These are phyloP conservation scores for Teratosphaeria pseudoeucalypti DNA, from an alignment of 2,329 filamentous ascomycete species.

Conservation along the genomic window DNA sequence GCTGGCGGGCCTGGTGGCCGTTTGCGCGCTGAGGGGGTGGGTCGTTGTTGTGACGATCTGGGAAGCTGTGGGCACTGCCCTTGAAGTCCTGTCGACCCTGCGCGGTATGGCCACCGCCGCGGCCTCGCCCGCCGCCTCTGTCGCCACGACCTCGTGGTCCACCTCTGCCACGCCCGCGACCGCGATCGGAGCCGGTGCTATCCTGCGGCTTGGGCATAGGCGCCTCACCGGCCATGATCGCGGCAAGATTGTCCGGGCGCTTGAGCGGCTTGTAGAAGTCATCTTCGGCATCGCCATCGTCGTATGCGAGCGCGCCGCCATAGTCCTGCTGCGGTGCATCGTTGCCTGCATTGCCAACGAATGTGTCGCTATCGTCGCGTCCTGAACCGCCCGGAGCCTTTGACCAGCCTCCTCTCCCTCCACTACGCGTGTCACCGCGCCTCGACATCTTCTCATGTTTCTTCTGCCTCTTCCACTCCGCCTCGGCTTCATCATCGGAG, in stretches of 20 bases:
- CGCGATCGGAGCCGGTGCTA: conserved; percentile 26
- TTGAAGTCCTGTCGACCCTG: conserved; percentile 7
- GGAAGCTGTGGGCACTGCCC: conserved; percentile 16
- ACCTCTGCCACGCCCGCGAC: conserved; percentile 14
- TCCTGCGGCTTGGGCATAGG: conserved; percentile 18
- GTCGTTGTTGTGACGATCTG: conserved; percentile 15
- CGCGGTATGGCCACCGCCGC: conserved; percentile 8
- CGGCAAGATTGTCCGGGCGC: conserved; percentile 36
- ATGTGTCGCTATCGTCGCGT: conserved; percentile 5
- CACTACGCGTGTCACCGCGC: conserved; percentile 8
- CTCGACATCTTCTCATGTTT: conserved; percentile 25
- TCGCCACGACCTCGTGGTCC: conserved; percentile 17
- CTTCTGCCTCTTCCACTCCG: conserved; percentile 31
- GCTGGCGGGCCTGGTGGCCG: conserved; percentile 3
- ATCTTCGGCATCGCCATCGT: conserved; percentile 30
- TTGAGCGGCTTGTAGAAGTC: conserved; percentile 40
- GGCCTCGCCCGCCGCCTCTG: conserved; percentile 9
- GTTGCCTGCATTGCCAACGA: conserved; percentile 5
- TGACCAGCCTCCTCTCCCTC: conserved; percentile 2
- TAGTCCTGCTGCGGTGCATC: conserved; percentile 17
- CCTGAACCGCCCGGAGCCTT: conserved; percentile 9
- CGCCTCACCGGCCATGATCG: conserved; percentile 32
- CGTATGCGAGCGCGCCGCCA: conserved; percentile 26
- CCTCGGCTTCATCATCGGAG: conserved; percentile 91
- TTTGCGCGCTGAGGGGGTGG: background rate